These are phyloP conservation scores for Ilex aquifolium DNA, from an alignment of 257 asterid species.

Conservation along the genomic window DNA sequence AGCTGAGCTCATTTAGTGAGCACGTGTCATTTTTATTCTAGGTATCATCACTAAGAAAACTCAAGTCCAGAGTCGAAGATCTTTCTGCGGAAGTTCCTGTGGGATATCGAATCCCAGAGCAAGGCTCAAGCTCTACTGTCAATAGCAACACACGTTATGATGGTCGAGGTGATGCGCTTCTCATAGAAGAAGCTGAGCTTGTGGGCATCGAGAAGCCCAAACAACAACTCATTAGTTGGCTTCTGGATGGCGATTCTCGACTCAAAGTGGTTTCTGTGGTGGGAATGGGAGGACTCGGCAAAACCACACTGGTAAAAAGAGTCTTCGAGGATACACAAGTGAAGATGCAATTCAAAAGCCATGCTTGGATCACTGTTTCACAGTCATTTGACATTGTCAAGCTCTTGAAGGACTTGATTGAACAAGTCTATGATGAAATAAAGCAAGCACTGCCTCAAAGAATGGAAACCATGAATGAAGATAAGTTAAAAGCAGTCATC, in stretches of 20 bases:
- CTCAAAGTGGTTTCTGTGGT: not conserved
- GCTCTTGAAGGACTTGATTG: slow-evolving; percentile 11
- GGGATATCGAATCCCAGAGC: not conserved
- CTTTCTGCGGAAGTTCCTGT: not conserved
- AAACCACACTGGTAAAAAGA: not conserved
- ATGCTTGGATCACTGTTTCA: not conserved
- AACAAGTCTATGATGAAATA: slow-evolving; percentile 8
- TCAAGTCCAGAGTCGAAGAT: not conserved
- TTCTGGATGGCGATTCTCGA: not conserved
- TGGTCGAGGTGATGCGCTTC: not conserved
- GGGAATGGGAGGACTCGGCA: not conserved
- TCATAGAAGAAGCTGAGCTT: not conserved
- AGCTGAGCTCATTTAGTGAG: too few species aligned
- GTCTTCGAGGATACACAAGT: not conserved
- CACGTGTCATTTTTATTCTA: too few species aligned
- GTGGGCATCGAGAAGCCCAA: not conserved
- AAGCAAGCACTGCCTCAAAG: slow-evolving; percentile 7
- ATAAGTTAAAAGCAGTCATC: slow-evolving; percentile 2
- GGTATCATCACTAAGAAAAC: too few species aligned
- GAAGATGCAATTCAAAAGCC: not conserved
- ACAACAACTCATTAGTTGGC: not conserved
- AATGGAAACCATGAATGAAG: not conserved
- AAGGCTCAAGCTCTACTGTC: not conserved
- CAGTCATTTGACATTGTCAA: slow-evolving; percentile 11
- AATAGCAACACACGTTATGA: not conserved